Base-by-base conservation (phyloP, 306 rosid species). In the Malus asiatica region DNA sequence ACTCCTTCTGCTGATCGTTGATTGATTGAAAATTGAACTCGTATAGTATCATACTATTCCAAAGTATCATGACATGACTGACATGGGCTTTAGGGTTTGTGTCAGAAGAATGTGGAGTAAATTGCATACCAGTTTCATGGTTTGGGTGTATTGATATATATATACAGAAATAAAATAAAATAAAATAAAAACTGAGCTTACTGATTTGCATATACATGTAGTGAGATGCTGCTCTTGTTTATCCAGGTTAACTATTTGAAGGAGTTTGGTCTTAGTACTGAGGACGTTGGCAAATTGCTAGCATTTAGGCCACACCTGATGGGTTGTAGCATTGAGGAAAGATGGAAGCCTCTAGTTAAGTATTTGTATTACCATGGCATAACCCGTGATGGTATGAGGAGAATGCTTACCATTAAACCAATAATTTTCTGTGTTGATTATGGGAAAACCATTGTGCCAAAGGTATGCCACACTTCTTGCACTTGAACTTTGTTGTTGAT, bases 341-440 rank as follows among this genome's bases (percentile, higher is more conserved):
- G 82, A 75, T 91, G 96, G 98, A 91, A 90, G 78, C 97, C 98
- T 78, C 93, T 94, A 81, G 93, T 88, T 32, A 91, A 87, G 88
- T 91, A 94, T 76, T 80, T 91, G 52, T 90, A 91, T 78, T 94
- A 91, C 83, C 87, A 61, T 73, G 98, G 98, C 66, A 83, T 94
- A 64, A 82, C 96, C 57, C 83, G 86, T 77, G 97, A 94, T 75
- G 98, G 97, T 72, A 88, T 94, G 96, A 90, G 83, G 89, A 90
- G 97, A 83, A 91, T 94, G 79, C 97, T 94, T 76, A 79, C 75
- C 63, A 71, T 89, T 71, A 94, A 91, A 83, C 98, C 98, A 33
- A 90, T 94, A 82, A 86, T 94, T 25, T 94, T 91, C 81, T 94
- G 97, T 73, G 55, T 81, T 23, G 93, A 91, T 86, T 79, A 91